Evolutionary conservation across 768 basidiomycete genomes (phyloP).

Genomic region (Mycena crocata): DNA sequence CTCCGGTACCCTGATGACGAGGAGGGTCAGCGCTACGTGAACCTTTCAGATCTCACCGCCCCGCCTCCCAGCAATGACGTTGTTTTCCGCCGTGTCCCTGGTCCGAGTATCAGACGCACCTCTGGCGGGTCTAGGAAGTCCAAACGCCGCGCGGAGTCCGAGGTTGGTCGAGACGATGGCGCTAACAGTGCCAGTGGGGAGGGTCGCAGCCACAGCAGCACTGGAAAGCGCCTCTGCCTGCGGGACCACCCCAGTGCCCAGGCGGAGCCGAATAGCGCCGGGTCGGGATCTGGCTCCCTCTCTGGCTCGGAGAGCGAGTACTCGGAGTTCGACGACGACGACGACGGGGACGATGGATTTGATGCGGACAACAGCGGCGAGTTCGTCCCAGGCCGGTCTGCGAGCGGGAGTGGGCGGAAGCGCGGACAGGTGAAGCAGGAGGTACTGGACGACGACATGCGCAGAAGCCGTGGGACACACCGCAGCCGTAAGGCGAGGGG

Average conservation of each 20-base stretch:
- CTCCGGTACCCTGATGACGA: conserved; percentile 11
- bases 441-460: neutral
- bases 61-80: neutral
- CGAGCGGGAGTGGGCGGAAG: neutral
- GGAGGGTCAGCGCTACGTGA: conserved; percentile 20
- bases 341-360: neutral
- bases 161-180: neutral
- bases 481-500: neutral
- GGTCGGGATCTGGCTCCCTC: neutral
- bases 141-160: neutral
- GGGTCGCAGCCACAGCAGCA: neutral
- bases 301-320: neutral
- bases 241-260: neutral
- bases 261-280: neutral
- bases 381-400: conserved; percentile 27
- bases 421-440: conserved; percentile 6
- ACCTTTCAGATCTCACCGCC: conserved; percentile 23
- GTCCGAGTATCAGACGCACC: neutral
- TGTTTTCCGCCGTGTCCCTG: neutral
- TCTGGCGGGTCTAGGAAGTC: neutral
- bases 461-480: neutral
- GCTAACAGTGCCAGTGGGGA: too few relatives aligned
- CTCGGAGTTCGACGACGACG: neutral
- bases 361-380: conserved; percentile 26
- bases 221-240: conserved; percentile 1